A percentile compares a stretch with the other conserved stretches of the same genome.
Conservation (phyloP, 1,284 basidiomycete genomes). For the Coriolopsis trogii region DNA sequence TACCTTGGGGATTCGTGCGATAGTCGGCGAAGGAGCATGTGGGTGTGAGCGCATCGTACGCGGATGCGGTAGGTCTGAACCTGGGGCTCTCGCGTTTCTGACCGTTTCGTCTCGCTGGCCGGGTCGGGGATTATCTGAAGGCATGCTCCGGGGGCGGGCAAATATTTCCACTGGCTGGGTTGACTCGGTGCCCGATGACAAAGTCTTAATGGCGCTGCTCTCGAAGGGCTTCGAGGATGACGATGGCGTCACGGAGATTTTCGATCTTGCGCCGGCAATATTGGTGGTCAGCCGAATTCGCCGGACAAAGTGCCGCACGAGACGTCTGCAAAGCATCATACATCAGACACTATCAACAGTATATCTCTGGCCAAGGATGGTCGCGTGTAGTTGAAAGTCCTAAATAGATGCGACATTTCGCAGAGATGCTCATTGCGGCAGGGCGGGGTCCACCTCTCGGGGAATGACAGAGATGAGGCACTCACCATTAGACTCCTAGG, state of each 20-base stretch:
- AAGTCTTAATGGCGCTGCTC: background rate
- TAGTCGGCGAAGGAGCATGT: constrained; percentile 17
- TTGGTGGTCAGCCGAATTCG: background rate
- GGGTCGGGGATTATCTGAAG: background rate
- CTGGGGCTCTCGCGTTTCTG: constrained; percentile 8
- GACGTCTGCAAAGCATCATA: background rate
- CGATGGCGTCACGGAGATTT: background rate
- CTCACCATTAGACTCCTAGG: too few species aligned
- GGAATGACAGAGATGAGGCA: too few species aligned
- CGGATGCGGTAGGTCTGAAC: constrained; percentile 9
- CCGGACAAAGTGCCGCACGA: background rate
- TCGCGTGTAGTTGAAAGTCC: background rate
- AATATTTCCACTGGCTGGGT: background rate
- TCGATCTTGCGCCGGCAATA: background rate
- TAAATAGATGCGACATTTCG: constrained; percentile 7
- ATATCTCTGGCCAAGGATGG: background rate
- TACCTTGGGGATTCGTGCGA: constrained; percentile 19
- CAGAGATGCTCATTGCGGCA: background rate
- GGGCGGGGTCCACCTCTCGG: too few species aligned
- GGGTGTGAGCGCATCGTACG: constrained; percentile 10
- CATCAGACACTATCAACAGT: background rate
- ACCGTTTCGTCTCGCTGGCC: background rate
- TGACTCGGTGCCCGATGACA: background rate
- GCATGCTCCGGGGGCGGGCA: background rate
- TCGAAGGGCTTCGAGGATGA: background rate